phyloP scores from a whole-genome alignment of 73 alveolate genomes.

The Paramecium pentaurelia region DNA sequence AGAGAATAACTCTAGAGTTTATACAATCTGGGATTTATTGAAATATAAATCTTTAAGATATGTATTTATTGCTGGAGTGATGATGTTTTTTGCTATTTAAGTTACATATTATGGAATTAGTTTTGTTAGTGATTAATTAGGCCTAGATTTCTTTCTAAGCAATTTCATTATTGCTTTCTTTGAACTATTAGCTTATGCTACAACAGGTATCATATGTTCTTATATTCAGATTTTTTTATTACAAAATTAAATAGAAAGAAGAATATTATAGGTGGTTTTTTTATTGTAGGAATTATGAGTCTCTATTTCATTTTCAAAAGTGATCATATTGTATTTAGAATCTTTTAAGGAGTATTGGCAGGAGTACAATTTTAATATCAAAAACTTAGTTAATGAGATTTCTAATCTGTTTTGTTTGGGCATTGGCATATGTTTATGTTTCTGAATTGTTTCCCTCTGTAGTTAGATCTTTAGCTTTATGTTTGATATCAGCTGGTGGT shows the following conservation, averaged over 20 bases:
- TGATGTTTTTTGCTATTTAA: constrained; percentile 43
- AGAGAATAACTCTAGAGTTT: constrained; percentile 24
- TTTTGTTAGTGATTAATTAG: constrained; percentile 49
- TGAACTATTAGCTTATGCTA: constrained; percentile 34
- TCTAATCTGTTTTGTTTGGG: not conserved
- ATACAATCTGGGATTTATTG: constrained; percentile 26
- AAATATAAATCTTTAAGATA: constrained; percentile 24
- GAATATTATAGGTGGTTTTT: constrained; percentile 15
- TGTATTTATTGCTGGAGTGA: constrained; percentile 12
- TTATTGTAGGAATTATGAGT: constrained; percentile 21
- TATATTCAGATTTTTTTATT: constrained; percentile 6
- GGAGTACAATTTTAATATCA: not conserved
- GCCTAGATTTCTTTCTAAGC: constrained; percentile 5
- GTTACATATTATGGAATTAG: constrained; percentile 57
- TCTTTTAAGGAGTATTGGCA: not conserved
- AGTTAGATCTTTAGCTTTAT: constrained; percentile 52
- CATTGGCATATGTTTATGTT: not conserved
- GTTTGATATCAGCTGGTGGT: constrained; percentile 55
- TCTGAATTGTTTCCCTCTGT: constrained; percentile 30
- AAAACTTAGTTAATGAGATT: not conserved
- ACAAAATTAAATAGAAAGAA: constrained; percentile 36
- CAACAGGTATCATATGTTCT: constrained; percentile 11
- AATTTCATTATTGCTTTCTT: constrained; percentile 34
- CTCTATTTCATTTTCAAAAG: not conserved
- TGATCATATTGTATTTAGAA: not conserved